Evolutionary conservation across 345 rosid genomes (phyloP).

Genomic region (Turritis glabra): DNA sequence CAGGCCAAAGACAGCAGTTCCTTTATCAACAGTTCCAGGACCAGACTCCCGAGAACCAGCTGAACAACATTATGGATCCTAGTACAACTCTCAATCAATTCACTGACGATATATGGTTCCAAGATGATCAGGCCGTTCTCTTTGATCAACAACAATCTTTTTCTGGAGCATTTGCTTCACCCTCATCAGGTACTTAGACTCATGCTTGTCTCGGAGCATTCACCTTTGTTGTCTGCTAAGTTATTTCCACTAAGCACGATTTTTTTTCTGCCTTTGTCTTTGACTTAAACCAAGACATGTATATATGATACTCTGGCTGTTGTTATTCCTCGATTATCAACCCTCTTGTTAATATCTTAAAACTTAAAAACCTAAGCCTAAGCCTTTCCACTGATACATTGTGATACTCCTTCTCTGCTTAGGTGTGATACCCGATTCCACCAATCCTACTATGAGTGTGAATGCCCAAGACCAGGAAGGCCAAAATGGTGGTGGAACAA

Average conservation of each 20-base stretch:
- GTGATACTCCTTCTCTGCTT: slow-evolving; percentile 16
- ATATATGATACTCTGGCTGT: slow-evolving; percentile 10
- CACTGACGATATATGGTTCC: slow-evolving; percentile 19
- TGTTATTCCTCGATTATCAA: slow-evolving; percentile 2
- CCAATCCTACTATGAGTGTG: slow-evolving; percentile 17
- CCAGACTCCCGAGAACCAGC: slow-evolving; percentile 20
- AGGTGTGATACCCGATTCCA: slow-evolving; percentile 33
- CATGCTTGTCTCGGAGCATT: slow-evolving; percentile 13
- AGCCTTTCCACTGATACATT: slow-evolving; percentile 27
- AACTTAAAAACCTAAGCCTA: not conserved
- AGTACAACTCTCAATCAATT: slow-evolving; percentile 24
- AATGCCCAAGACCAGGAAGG: slow-evolving; percentile 26
- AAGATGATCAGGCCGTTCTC: slow-evolving; percentile 29
- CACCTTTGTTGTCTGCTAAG: not conserved
- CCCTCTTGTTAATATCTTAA: not conserved
- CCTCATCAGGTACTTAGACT: slow-evolving; percentile 37
- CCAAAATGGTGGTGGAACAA: slow-evolving; percentile 30
- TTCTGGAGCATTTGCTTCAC: slow-evolving; percentile 23
- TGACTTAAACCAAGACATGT: not conserved
- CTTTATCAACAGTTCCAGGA: slow-evolving; percentile 15
- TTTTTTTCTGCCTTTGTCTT: not conserved
- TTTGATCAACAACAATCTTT: slow-evolving; percentile 20
- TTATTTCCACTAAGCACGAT: not conserved
- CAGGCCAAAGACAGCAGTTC: slow-evolving; percentile 3
- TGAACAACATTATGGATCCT: slow-evolving; percentile 33